These are phyloP conservation scores for Pleurotus tuoliensis DNA, from an alignment of 768 basidiomycete genomes.

Conservation along the genomic window DNA sequence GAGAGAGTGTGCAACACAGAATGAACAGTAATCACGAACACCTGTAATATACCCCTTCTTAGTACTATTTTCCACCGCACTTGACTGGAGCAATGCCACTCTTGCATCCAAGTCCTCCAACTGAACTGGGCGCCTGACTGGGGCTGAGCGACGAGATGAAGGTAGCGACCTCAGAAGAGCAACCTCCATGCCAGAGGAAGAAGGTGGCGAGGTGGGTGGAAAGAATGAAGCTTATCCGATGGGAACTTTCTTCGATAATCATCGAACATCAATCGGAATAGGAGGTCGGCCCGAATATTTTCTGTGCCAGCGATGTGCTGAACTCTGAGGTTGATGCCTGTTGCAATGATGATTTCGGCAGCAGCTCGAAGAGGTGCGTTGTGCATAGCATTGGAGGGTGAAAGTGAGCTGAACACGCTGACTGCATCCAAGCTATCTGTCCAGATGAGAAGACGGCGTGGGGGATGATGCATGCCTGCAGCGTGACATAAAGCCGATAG, in stretches of 20 bases:
- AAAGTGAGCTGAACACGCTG: conserved; percentile 12
- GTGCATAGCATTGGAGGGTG: conserved; percentile 1
- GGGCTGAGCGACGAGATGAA: not conserved
- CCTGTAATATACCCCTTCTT: conserved; percentile 15
- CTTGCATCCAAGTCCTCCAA: conserved; percentile 12
- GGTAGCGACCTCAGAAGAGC: not conserved
- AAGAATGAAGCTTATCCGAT: conserved; percentile 15
- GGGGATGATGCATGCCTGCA: conserved; percentile 11
- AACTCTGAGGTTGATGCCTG: conserved; percentile 15
- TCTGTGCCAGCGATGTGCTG: conserved; percentile 14
- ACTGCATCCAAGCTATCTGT: conserved; percentile 18
- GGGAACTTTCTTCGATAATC: conserved; percentile 12
- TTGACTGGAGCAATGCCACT: conserved; percentile 13
- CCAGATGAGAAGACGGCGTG: conserved; percentile 12
- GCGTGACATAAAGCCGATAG: conserved; percentile 16
- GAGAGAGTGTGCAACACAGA: conserved; percentile 23
- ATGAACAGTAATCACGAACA: conserved; percentile 20
- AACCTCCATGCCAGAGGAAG: conserved; percentile 14
- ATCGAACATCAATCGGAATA: conserved; percentile 13
- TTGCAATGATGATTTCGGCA: conserved; percentile 10
- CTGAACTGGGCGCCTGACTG: not conserved
- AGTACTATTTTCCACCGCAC: conserved; percentile 17
- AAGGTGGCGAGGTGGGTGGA: conserved; percentile 14
- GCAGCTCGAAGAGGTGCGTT: conserved; percentile 11
- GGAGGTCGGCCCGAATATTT: conserved; percentile 13